A percentile compares a stretch with the other conserved stretches of the same genome.
Evolutionary conservation across 495 filamentous ascomycete genomes (phyloP).

Genomic region (Penicillium antarcticum): DNA sequence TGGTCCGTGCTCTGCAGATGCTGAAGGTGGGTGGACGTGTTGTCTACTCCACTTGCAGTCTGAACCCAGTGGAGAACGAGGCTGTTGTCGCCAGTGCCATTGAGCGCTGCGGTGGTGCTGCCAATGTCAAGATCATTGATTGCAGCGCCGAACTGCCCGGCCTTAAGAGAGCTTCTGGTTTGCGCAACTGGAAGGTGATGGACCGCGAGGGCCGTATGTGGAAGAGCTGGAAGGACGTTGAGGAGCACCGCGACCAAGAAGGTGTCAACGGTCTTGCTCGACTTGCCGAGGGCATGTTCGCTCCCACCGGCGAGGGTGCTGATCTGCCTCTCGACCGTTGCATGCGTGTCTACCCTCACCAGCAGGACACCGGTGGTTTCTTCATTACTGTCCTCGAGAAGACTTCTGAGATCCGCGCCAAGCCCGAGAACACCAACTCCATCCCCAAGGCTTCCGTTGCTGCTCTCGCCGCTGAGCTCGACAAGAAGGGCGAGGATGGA

Average conservation of each 20-base stretch:
- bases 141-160: conserved; percentile 71
- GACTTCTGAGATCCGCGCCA: conserved; percentile 78
- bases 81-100: conserved; percentile 86
- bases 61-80: conserved; percentile 98
- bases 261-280: conserved; percentile 57
- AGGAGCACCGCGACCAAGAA: conserved; percentile 55
- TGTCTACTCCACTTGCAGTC: conserved; percentile 95
- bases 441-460: conserved; percentile 50
- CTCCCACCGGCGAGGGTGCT: conserved; percentile 55
- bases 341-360: conserved; percentile 90
- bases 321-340: conserved; percentile 80
- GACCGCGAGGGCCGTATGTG: conserved; percentile 76
- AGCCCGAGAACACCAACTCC: conserved; percentile 68
- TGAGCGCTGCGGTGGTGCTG: conserved; percentile 79
- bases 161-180: conserved; percentile 69
- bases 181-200: conserved; percentile 82
- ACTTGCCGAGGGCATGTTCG: conserved; percentile 79
- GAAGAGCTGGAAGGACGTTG: conserved; percentile 72
- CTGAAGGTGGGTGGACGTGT: conserved; percentile 90
- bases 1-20: conserved; percentile 93
- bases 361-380: conserved; percentile 95
- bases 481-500: conserved; percentile 41
- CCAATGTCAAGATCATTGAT: conserved; percentile 79
- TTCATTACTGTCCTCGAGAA: conserved; percentile 96
- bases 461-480: conserved; percentile 53